Evolutionary conservation across 441 rosid species (phyloP), one percentile per base, ranked within the genome.

Genomic region (Euphorbia celastroides): DNA sequence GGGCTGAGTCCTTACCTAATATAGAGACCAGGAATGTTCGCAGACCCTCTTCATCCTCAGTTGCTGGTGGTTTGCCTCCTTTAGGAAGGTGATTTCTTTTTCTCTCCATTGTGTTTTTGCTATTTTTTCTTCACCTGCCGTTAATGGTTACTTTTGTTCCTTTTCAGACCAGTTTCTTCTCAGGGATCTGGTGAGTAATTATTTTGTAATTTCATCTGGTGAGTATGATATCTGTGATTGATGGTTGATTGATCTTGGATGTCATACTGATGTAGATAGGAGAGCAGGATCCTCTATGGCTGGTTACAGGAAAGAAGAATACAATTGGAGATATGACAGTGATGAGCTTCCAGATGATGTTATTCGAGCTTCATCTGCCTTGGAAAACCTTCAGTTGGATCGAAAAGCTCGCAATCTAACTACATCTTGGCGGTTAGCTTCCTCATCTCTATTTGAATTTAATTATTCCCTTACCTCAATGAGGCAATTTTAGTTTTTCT

Each of bases 301-400:
- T 71, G 88, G 87, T 26, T 89, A 86, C 73, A 73, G 92, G 77
- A 93, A 86, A 81, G 96, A 89, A 57, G 95, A 93, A 25, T 80
- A 80, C 78, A 91, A 71, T 48, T 84, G 97, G 99, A 88, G 97
- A 82, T 77, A 92, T 36, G 88, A 82, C 64, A 80, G 76, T 44
- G 86, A 89, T 48, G 94, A 93, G 65, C 69, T 70, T 28, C 77
- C 88, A 22, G 97, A 91, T 50, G 97, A 91, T 30, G 84, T 89
- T 57, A 76, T 82, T 66, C 89, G 90, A 79, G 83, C 95, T 74
- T 89, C 97, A 50, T 51, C 96, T 55, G 96, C 94, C 10, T 62
- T 93, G 57, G 97, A 94, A 79, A 91, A 91, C 84, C 97, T 94
- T 77, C 97, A 92, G 74, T 80, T 94, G 73, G 97, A 93, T 80